Base-by-base conservation (phyloP, 768 basidiomycete genomes). In the Tricholoma hemisulphureum region DNA sequence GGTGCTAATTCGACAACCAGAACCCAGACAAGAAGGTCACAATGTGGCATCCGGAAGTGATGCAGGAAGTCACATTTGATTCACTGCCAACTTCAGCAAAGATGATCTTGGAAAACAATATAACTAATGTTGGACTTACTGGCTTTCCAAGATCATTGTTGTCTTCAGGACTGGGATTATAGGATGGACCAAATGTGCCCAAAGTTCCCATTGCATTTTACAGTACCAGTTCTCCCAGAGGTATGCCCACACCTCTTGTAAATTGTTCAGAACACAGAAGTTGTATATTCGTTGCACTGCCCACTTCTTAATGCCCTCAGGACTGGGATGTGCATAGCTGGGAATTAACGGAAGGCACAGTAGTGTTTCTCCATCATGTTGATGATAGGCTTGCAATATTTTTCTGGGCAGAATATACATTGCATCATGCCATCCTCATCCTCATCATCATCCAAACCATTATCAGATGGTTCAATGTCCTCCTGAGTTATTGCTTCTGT, bases 121-220 rank as follows among this genome's bases (percentile, higher is more conserved):
- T 35, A 35, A 35, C 34, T 41, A 41, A 41, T 18, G 18, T 41
- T 41, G 4, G 43, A 24, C 43, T 45, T 45, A 70, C 69, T 68
- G 67, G 53, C 48, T 61, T 56, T 73, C 65, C 37, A 67, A 26
- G 24, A 65, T 67, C 67, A 71, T 71, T 18, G 67, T 71, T 6
- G 68, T 71, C 52, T 67, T 69, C 31, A 71, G 46, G 6, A 56
- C 37, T 20, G 67, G 64, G n/a, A 71, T 70, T 21, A 13, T 34
- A 26, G 39, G 43, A 51, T 56, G 46, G 9, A 43, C 53, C 1
- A 60, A 64, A 0, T 65, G 57, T 11, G 67, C 68, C 70, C 69
- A 71, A 5, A 71, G 55, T 31, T 69, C 61, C 69, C 69, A 71
- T 18, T 32, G 29, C 20, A 3, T 34, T 23, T 31, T 20, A 20